Conservation (phyloP, 352 stramenopile species). For the Globisporangium uncinulatum region DNA sequence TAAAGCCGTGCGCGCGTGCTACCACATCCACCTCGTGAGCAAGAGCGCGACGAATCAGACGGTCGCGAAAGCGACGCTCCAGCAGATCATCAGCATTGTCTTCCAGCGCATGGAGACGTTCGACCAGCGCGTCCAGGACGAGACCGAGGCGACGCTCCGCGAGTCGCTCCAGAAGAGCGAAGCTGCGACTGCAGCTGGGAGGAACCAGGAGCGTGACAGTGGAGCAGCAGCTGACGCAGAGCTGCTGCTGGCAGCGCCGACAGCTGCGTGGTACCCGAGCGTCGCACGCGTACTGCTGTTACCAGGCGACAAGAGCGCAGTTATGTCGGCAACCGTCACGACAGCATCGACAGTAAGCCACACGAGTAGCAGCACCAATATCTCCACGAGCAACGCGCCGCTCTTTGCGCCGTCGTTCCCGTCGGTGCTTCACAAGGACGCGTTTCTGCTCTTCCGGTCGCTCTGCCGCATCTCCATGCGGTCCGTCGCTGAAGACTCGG, state of each 20-base stretch:
- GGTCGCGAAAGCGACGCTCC: slow-evolving; percentile 96
- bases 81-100: slow-evolving; percentile 96
- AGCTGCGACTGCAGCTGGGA: slow-evolving; percentile 8
- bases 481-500: slow-evolving; percentile 89
- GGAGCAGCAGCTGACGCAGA: slow-evolving; percentile 10
- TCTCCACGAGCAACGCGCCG: slow-evolving; percentile 14
- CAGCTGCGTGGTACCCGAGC: slow-evolving; percentile 36
- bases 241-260: slow-evolving; percentile 12
- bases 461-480: slow-evolving; percentile 92
- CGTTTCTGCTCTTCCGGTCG: slow-evolving; percentile 97
- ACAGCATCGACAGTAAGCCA: neutral
- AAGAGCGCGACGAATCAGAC: slow-evolving; percentile 93
- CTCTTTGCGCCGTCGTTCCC: slow-evolving; percentile 80
- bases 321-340: neutral
- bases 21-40: slow-evolving; percentile 94
- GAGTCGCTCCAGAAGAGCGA: slow-evolving; percentile 41
- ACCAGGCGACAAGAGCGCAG: neutral
- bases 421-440: slow-evolving; percentile 97
- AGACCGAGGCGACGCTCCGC: slow-evolving; percentile 52
- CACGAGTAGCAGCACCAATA: neutral
- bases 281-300: slow-evolving; percentile 34
- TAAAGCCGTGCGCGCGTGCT: slow-evolving; percentile 92
- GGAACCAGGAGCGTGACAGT: slow-evolving; percentile 4
- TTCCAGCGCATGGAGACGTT: slow-evolving; percentile 96
- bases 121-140: slow-evolving; percentile 65